These are phyloP conservation scores for Yamadazyma takamatsuzukensis DNA, from an alignment of 805 yeast species.

Conservation along the genomic window DNA sequence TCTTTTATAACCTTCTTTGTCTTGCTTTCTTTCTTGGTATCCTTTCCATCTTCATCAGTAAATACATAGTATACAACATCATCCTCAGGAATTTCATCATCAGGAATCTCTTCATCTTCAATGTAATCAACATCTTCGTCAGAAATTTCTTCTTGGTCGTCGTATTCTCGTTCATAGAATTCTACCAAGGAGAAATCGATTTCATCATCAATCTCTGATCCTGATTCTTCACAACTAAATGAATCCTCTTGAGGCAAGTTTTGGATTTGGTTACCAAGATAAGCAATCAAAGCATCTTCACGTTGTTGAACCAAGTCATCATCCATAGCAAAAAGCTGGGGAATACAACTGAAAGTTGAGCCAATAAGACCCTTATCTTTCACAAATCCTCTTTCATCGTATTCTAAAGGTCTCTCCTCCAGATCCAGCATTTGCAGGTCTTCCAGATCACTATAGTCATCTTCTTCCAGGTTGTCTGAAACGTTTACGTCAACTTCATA, in stretches of 20 bases:
- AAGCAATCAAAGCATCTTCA: slow-evolving; percentile 4
- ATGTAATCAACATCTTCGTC: slow-evolving; percentile 2
- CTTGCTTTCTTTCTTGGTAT: neutral
- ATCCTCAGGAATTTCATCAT: slow-evolving; percentile 1
- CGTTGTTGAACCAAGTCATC: slow-evolving; percentile 1
- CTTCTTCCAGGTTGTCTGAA: slow-evolving; percentile 1
- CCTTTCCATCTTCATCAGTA: neutral
- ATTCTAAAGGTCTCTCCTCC: neutral
- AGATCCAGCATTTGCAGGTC: slow-evolving; percentile 2
- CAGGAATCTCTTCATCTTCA: neutral
- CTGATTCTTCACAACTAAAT: neutral
- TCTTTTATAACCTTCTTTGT: slow-evolving; percentile 22
- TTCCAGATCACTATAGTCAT: slow-evolving; percentile 1
- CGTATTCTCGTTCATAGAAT: neutral
- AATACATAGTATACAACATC: slow-evolving; percentile 6
- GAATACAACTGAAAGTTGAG: no score
- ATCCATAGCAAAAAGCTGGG: no score
- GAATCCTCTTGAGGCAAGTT: neutral
- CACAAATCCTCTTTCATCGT: neutral
- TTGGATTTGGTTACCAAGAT: no score
- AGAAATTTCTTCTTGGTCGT: slow-evolving; percentile 2
- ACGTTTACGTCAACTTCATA: slow-evolving; percentile 12
- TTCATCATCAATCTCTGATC: neutral
- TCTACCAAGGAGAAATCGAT: neutral
- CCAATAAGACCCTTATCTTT: no score